These are phyloP conservation scores for Elymus sibiricus DNA, from an alignment of 176 grass and related monocot species.

Conservation along the genomic window DNA sequence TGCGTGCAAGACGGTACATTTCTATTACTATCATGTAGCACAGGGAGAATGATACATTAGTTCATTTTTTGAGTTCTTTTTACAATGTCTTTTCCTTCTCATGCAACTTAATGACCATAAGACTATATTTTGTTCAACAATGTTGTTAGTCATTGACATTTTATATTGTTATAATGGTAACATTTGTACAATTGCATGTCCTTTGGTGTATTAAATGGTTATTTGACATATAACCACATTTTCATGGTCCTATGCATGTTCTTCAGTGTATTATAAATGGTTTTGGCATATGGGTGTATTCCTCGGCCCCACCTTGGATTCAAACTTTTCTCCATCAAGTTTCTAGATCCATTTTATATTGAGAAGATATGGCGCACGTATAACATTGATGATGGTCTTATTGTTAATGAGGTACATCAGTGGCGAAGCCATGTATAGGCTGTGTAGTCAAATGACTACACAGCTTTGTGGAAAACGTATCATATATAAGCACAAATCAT, in stretches of 20 bases:
- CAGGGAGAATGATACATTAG: no score
- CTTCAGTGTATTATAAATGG: no score
- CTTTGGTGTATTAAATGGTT: neutral
- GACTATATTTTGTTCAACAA: neutral
- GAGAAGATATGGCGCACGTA: neutral
- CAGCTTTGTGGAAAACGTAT: no score
- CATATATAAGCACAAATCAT: no score
- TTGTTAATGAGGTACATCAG: no score
- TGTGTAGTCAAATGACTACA: no score
- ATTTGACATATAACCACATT: neutral
- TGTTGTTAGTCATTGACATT: neutral
- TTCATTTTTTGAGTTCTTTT: neutral
- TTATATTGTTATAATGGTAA: neutral
- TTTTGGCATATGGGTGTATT: neutral
- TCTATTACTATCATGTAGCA: neutral
- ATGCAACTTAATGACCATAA: neutral
- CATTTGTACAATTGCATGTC: neutral
- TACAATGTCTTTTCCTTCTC: neutral
- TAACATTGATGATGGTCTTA: no score
- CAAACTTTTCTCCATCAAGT: neutral
- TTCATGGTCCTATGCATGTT: no score
- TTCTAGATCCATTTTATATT: neutral
- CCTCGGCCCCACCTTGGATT: conserved; percentile 12
- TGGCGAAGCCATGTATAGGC: no score
- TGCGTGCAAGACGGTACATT: neutral